Evolutionary conservation across 164 flowering plant genomes (phyloP).

Genomic region (Liquidambar formosana): DNA sequence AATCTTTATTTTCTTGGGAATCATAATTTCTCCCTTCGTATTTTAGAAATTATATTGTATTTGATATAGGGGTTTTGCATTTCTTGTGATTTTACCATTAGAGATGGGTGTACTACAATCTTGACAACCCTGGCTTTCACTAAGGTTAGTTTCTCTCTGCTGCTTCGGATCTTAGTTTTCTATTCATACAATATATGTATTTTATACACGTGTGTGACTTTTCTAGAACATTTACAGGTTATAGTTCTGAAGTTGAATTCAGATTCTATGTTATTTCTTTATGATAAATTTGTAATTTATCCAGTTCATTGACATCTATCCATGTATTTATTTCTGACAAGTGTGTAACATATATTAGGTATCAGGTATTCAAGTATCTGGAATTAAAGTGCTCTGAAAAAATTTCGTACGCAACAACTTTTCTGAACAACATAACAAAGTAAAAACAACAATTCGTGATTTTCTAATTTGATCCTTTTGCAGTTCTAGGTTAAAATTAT

Average conservation of each 20-base stretch:
- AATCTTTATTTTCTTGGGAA: too few relatives aligned
- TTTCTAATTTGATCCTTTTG: not conserved
- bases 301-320: too few relatives aligned
- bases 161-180: slow-evolving; percentile 3
- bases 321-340: too few relatives aligned
- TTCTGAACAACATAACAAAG: not conserved
- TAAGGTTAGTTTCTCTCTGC: slow-evolving; percentile 46
- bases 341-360: not conserved
- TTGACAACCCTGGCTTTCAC: slow-evolving; percentile 95
- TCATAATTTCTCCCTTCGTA: not conserved
- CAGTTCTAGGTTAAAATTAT: not conserved
- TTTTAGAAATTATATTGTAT: not conserved
- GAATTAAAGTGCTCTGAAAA: slow-evolving; percentile 78
- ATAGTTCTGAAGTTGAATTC: too few relatives aligned
- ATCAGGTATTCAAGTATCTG: slow-evolving; percentile 79
- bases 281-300: too few relatives aligned
- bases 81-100: slow-evolving; percentile 55
- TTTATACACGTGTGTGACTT: too few relatives aligned
- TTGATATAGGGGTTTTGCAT: slow-evolving; percentile 70
- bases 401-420: slow-evolving; percentile 60
- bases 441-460: too few relatives aligned
- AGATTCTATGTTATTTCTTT: too few relatives aligned
- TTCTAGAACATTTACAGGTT: too few relatives aligned
- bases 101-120: slow-evolving; percentile 71
- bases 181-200: too few relatives aligned